Conservation (phyloP, 805 yeast species). For the Torulaspora quercuum region DNA sequence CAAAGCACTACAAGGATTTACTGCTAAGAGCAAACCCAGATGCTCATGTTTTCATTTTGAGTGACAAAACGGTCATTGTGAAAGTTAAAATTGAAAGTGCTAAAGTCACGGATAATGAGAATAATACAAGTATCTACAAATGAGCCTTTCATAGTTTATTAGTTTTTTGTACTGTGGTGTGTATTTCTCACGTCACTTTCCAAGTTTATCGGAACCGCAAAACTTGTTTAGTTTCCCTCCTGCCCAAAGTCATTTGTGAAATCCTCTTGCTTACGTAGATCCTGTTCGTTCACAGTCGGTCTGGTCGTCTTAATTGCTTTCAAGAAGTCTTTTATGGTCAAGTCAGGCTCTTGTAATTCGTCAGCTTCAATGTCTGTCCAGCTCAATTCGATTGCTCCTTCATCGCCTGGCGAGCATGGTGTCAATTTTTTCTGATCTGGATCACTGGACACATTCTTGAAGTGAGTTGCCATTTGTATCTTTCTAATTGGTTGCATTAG, state of each 20-base stretch:
- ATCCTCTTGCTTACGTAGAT: constrained; percentile 74
- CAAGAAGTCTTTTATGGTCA: constrained; percentile 86
- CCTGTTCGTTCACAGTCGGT: constrained; percentile 90
- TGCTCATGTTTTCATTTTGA: constrained; percentile 63
- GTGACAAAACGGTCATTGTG: constrained; percentile 62
- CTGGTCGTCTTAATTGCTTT: constrained; percentile 87
- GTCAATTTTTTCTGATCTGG: constrained; percentile 49
- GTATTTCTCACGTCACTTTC: background rate
- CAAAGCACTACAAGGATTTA: constrained; percentile 56
- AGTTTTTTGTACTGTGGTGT: constrained; percentile 5
- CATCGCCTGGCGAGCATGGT: constrained; percentile 98
- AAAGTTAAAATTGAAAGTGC: constrained; percentile 63
- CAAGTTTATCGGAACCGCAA: no score
- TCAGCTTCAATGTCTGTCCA: constrained; percentile 93
- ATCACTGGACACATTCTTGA: constrained; percentile 54
- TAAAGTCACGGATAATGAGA: constrained; percentile 74
- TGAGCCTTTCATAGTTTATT: constrained; percentile 15
- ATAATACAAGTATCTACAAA: constrained; percentile 44
- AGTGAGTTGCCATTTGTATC: constrained; percentile 94
- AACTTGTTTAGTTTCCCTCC: constrained; percentile 89
- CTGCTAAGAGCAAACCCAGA: constrained; percentile 63
- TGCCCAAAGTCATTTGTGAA: constrained; percentile 96
- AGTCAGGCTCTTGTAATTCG: constrained; percentile 83
- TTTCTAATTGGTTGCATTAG: constrained; percentile 96
- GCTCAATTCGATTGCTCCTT: constrained; percentile 77